A percentile compares a stretch with the other conserved stretches of the same genome.
Conservation (phyloP, 2,329 filamentous ascomycete genomes). For the Sporothrix inflata region DNA sequence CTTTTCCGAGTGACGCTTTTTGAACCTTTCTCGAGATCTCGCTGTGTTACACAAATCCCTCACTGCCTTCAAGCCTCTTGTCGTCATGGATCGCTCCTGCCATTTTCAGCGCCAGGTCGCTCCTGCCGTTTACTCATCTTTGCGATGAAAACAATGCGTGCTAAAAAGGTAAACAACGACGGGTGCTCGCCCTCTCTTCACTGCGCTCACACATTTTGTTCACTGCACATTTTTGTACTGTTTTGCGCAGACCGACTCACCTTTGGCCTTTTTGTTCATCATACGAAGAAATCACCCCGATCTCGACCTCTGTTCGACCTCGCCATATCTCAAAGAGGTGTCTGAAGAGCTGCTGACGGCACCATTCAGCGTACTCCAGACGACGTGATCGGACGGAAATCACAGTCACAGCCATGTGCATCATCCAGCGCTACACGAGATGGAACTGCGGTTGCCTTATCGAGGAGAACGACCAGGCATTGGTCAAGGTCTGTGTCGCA, state of each 20-base stretch:
- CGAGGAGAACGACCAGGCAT: not conserved
- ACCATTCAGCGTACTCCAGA: not conserved
- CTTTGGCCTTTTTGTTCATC: not conserved
- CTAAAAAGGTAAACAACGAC: conserved; percentile 6
- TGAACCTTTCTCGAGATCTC: not conserved
- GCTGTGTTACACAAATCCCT: not conserved
- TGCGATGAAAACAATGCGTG: not conserved
- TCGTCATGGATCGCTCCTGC: not conserved
- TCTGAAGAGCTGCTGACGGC: not conserved
- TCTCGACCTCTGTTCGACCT: not conserved
- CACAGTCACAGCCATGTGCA: conserved; percentile 23
- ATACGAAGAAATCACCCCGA: not conserved
- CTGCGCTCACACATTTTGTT: not conserved
- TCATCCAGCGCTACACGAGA: conserved; percentile 19
- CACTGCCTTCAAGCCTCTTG: not conserved
- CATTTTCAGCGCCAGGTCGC: not conserved
- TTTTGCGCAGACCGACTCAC: not conserved
- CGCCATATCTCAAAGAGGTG: not conserved
- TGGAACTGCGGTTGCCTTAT: conserved; percentile 30
- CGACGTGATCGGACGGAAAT: not conserved
- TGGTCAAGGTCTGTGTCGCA: conserved; percentile 19
- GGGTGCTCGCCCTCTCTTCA: not conserved
- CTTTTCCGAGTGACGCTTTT: too few species aligned
- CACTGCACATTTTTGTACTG: not conserved
- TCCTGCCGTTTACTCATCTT: not conserved